Percentiles rank a stretch among this genome's conserved stretches.
Conservation (phyloP, 2,329 filamentous ascomycete species). For the Colletotrichum falcatum region DNA sequence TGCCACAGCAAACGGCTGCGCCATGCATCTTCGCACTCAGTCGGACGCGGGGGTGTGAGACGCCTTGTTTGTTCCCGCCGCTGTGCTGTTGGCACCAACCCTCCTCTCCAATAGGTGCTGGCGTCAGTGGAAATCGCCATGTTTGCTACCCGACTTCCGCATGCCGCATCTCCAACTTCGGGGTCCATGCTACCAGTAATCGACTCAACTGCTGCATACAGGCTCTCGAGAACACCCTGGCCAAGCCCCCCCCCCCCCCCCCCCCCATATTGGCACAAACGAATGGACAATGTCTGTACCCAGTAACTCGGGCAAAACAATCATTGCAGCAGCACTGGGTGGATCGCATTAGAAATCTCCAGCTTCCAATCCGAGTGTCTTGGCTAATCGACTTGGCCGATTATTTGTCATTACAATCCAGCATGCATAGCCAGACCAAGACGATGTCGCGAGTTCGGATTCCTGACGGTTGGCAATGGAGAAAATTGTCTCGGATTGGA, state of each 20-base stretch:
- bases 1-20: conserved; percentile 2
- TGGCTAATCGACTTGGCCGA: not conserved
- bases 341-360: not conserved
- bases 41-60: not conserved
- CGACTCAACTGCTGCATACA: too few relatives aligned
- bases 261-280: too few relatives aligned
- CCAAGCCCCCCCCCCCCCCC: not conserved
- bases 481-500: not conserved
- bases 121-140: not conserved
- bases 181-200: not conserved
- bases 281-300: not conserved
- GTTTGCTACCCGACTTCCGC: not conserved
- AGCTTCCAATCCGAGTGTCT: not conserved
- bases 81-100: not conserved
- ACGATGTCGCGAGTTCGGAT: not conserved
- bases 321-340: conserved; percentile 1
- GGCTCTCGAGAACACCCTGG: not conserved
- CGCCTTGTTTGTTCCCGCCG: not conserved
- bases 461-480: not conserved
- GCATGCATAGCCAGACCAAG: not conserved
- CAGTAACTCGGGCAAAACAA: not conserved
- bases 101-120: not conserved
- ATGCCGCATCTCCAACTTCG: not conserved
- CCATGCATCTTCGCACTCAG: not conserved
- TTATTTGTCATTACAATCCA: not conserved